Evolutionary conservation across 164 flowering plant species (phyloP), one percentile per base, ranked within the genome.

Genomic region (Tetracentron sinense): DNA sequence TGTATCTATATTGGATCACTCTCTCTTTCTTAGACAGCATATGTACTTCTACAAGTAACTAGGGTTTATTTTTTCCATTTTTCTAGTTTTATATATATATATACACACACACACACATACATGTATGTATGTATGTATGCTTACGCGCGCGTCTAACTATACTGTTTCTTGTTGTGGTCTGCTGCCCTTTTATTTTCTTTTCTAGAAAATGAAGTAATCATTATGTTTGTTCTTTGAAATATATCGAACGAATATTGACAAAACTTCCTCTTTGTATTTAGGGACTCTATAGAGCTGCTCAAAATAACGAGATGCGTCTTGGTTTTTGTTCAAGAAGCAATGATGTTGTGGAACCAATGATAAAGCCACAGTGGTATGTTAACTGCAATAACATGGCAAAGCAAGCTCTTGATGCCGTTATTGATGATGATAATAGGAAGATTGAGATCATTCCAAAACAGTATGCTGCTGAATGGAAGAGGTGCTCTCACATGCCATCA

Each of bases 281-380:
- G 99, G 96, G 84, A 35, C 84, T 95, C 28, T 92, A 85, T 67
- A 80, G 85, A 73, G 96, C 88, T 61, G 77, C 75, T 51, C 76
- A 80, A 65, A 78, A 83, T 64, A 89, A 95, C 74, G 99, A 85
- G 82, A 95, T 95, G 99, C 85, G 88, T 12, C 89, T 95, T 64
- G 97, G 97, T 6, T n/a, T 79, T 73, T 95, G 99, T 75, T 92
- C 97, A 27, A 85, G 99, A 74, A 95, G 65, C 69, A 82, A 82
- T 72, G 99, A 92, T 75, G 87, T 95, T 63, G 79, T 95, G 56
- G 99, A 95, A 76, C 99, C 99, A 31, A 69, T 92, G 81, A 88
- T 89, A 74, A 95, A 95, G 73, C 94, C 94, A 31, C 97, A 95
- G 63, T 92, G 97, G 99, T 95, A 79, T 83, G 96, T 90, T 15